Evolutionary conservation across 441 rosid genomes (phyloP).

Genomic region (Manihot esculenta): DNA sequence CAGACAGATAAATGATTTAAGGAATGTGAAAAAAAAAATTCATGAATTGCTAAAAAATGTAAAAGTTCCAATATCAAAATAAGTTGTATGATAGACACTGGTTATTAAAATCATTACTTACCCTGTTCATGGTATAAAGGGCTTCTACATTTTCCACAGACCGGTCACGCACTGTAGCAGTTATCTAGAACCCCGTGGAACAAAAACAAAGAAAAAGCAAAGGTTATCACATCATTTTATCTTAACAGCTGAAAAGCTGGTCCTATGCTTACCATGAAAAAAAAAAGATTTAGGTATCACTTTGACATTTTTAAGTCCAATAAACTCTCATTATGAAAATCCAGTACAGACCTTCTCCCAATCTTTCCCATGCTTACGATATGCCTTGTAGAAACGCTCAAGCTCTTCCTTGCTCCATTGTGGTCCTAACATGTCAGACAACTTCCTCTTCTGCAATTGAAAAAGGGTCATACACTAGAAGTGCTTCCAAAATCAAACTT

Average conservation of each 20-base stretch:
- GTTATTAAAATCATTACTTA: constrained; percentile 27
- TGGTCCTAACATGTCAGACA: constrained; percentile 81
- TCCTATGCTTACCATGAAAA: neutral
- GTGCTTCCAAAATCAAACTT: constrained; percentile 2
- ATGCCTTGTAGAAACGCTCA: constrained; percentile 77
- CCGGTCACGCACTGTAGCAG: constrained; percentile 59
- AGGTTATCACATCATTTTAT: neutral
- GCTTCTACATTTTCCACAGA: constrained; percentile 92
- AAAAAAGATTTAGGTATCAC: neutral
- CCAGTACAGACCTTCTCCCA: constrained; percentile 74
- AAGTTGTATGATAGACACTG: neutral
- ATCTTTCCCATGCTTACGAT: constrained; percentile 73
- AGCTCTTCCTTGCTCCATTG: constrained; percentile 93
- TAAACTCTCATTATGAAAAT: neutral
- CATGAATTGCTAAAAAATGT: neutral
- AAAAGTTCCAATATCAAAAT: constrained; percentile 10
- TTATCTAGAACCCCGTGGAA: constrained; percentile 51
- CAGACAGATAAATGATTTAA: neutral
- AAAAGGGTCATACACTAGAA: neutral
- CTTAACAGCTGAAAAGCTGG: neutral
- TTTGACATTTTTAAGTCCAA: neutral
- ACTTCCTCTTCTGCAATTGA: constrained; percentile 56
- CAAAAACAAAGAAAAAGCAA: constrained; percentile 11
- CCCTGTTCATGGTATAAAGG: constrained; percentile 80
- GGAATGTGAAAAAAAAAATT: neutral